A percentile compares a stretch with the other conserved stretches of the same genome.
Conservation (phyloP, 805 yeast species). For the Suhomyces kilbournensis region DNA sequence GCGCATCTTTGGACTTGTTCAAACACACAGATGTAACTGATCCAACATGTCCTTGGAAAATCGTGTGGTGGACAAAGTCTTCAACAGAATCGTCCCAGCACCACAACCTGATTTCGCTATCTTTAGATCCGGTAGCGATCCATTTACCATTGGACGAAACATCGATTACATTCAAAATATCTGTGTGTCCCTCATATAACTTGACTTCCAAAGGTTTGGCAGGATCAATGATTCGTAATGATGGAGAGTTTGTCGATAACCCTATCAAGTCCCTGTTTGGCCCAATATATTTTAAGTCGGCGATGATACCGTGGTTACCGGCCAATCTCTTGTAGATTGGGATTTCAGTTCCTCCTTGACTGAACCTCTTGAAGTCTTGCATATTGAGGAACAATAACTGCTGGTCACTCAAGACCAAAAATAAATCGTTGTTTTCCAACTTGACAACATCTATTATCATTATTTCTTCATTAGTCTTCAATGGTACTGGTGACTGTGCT, state of each 20-base stretch:
- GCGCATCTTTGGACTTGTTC: conserved; percentile 54
- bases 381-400: conserved; percentile 55
- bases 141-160: conserved; percentile 77
- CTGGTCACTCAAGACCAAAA: conserved; percentile 78
- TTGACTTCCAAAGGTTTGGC: conserved; percentile 57
- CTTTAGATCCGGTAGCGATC: conserved; percentile 92
- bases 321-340: conserved; percentile 59
- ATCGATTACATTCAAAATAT: conserved; percentile 78
- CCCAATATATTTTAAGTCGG: conserved; percentile 80
- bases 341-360: conserved; percentile 25
- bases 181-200: conserved; percentile 78
- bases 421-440: conserved; percentile 33
- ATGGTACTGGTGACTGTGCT: conserved; percentile 46
- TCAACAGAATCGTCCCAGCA: conserved; percentile 45
- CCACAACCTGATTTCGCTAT: conserved; percentile 85
- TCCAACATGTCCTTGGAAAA: conserved; percentile 82
- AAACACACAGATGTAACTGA: conserved; percentile 80
- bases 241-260: conserved; percentile 91
- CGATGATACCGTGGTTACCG: conserved; percentile 94
- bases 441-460: conserved; percentile 59
- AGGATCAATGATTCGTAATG: conserved; percentile 71
- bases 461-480: conserved; percentile 67
- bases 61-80: conserved; percentile 48
- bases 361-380: conserved; percentile 14
- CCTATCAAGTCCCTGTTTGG: conserved; percentile 60